Conservation (phyloP, 148 eudicot genomes). For the Camellia sinensis region DNA sequence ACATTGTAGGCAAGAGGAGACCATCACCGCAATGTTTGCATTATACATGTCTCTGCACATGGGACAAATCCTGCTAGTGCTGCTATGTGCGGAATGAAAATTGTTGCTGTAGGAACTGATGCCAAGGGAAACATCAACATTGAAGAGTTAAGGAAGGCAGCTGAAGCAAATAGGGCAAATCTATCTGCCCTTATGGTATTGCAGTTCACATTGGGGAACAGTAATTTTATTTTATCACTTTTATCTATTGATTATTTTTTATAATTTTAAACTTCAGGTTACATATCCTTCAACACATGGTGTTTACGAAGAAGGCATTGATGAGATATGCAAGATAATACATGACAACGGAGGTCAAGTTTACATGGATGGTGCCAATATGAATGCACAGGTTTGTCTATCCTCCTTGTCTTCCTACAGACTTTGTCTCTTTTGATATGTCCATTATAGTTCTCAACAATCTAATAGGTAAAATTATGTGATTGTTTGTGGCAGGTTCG, state of each 20-base stretch:
- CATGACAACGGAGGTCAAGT: slow-evolving; percentile 99
- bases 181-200: slow-evolving; percentile 91
- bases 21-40: slow-evolving; percentile 95
- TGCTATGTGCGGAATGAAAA: slow-evolving; percentile 99
- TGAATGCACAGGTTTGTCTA: slow-evolving; percentile 89
- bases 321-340: slow-evolving; percentile 93
- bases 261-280: slow-evolving; percentile 46
- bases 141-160: slow-evolving; percentile 83
- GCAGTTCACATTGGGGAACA: neutral
- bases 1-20: slow-evolving; percentile 82
- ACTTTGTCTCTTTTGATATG: neutral
- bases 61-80: slow-evolving; percentile 99
- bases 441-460: neutral
- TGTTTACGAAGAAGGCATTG: slow-evolving; percentile 98
- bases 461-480: neutral
- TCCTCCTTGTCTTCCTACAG: neutral
- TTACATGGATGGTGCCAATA: slow-evolving; percentile 99
- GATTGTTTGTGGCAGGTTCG: neutral
- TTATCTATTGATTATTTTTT: neutral
- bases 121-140: slow-evolving; percentile 95
- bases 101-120: slow-evolving; percentile 92
- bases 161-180: slow-evolving; percentile 82
- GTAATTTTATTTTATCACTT: neutral
- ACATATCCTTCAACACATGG: slow-evolving; percentile 99
- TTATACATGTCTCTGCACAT: slow-evolving; percentile 95